A percentile compares a stretch with the other conserved stretches of the same genome.
Evolutionary conservation across 306 rosid genomes (phyloP).

Genomic region (Medicago lupulina): DNA sequence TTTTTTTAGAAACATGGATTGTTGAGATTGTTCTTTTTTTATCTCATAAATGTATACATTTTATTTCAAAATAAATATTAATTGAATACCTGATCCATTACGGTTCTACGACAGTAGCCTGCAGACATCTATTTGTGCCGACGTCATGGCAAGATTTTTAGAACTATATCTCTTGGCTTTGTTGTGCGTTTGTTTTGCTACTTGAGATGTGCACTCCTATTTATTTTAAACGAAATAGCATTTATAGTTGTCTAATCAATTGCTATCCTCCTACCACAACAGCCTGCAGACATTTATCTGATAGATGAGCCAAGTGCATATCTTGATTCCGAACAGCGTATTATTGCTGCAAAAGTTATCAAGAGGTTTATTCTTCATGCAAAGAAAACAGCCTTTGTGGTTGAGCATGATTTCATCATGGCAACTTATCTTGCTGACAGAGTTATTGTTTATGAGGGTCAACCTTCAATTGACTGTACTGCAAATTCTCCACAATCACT

Average conservation of each 20-base stretch:
- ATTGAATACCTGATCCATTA: slow-evolving; percentile 13
- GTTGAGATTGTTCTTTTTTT: not conserved
- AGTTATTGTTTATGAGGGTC: slow-evolving; percentile 93
- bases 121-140: slow-evolving; percentile 60
- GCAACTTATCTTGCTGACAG: slow-evolving; percentile 97
- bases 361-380: slow-evolving; percentile 83
- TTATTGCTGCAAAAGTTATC: slow-evolving; percentile 93
- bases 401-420: slow-evolving; percentile 99
- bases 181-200: slow-evolving; percentile 15
- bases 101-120: slow-evolving; percentile 54
- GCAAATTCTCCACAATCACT: slow-evolving; percentile 90
- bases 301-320: slow-evolving; percentile 98
- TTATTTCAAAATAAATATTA: slow-evolving; percentile 1
- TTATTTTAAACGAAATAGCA: slow-evolving; percentile 24
- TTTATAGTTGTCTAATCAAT: slow-evolving; percentile 30
- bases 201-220: not conserved
- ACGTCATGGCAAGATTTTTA: not conserved
- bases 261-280: slow-evolving; percentile 46
- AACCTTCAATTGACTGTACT: slow-evolving; percentile 81
- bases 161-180: slow-evolving; percentile 27
- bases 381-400: slow-evolving; percentile 61
- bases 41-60: not conserved
- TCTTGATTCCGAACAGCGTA: slow-evolving; percentile 98
- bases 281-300: slow-evolving; percentile 98
- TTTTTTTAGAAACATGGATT: slow-evolving; percentile 15